phyloP scores from a whole-genome alignment of 345 rosid genomes.

The Melaleuca quinquenervia region DNA sequence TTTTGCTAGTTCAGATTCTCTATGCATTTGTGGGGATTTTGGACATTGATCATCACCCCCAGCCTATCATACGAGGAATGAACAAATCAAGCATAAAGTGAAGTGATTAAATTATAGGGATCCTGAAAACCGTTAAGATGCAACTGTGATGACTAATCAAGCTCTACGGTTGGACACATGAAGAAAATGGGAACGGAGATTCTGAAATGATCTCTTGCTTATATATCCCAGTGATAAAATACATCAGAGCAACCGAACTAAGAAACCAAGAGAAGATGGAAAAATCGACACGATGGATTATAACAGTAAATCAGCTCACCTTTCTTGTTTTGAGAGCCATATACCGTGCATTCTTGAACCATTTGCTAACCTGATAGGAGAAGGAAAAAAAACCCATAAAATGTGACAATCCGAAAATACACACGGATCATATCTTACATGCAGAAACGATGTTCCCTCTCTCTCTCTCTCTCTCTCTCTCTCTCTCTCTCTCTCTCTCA shows the following conservation, averaged over 20 bases:
- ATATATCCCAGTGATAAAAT: background rate
- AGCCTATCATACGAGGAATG: slow-evolving; percentile 14
- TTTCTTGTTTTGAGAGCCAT: slow-evolving; percentile 70
- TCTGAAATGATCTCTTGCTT: background rate
- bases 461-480: background rate
- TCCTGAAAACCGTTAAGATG: background rate
- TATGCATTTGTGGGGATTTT: slow-evolving; percentile 12
- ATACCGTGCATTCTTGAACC: slow-evolving; percentile 96
- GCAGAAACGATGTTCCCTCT: background rate
- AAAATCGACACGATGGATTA: background rate
- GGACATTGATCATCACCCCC: slow-evolving; percentile 21
- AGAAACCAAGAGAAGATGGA: background rate
- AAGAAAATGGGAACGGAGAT: background rate
- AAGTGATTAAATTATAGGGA: background rate
- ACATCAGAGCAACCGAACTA: background rate
- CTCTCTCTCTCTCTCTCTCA: background rate
- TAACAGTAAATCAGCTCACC: slow-evolving; percentile 25
- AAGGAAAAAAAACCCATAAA: slow-evolving; percentile 2
- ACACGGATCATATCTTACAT: background rate
- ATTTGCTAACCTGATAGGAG: slow-evolving; percentile 74
- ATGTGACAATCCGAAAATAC: background rate
- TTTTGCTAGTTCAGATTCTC: slow-evolving; percentile 25
- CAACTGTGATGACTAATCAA: background rate
- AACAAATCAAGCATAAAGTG: background rate
- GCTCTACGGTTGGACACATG: background rate